Percentiles rank a stretch among this genome's conserved stretches.
These are phyloP conservation scores for Alternaria panax DNA, from an alignment of 2,329 filamentous ascomycete genomes.

Conservation along the genomic window DNA sequence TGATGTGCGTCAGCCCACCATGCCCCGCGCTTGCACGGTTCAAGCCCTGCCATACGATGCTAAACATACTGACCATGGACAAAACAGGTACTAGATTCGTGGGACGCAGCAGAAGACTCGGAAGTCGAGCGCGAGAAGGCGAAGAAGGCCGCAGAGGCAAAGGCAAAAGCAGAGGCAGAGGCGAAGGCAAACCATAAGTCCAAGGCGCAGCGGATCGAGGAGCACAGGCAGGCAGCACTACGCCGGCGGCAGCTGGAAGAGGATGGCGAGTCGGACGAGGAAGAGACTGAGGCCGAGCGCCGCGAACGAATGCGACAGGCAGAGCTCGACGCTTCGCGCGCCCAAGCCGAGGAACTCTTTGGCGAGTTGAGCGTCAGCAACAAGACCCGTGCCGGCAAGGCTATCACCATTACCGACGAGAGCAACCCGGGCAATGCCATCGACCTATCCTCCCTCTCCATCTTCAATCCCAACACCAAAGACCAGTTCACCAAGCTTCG, in stretches of 20 bases:
- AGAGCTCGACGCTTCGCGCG: conserved; percentile 88
- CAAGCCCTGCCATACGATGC: conserved; percentile 25
- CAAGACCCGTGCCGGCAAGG: conserved; percentile 70
- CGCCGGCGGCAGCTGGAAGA: conserved; percentile 65
- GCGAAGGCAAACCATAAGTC: conserved; percentile 90
- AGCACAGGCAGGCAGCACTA: conserved; percentile 69
- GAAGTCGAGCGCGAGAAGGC: conserved; percentile 96
- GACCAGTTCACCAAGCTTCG: conserved; percentile 82
- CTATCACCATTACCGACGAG: conserved; percentile 72
- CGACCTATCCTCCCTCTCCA: conserved; percentile 77
- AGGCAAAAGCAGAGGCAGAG: conserved; percentile 87
- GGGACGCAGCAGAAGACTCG: conserved; percentile 96
- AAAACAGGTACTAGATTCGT: conserved; percentile 85
- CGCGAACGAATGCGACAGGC: conserved; percentile 77
- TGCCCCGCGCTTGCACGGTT: conserved; percentile 24
- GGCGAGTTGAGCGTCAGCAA: conserved; percentile 75
- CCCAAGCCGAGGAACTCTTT: conserved; percentile 91
- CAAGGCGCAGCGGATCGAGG: conserved; percentile 84
- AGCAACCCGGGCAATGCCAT: conserved; percentile 79
- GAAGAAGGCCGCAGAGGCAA: conserved; percentile 82
- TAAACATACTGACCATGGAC: conserved; percentile 27
- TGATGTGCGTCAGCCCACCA: conserved; percentile 66
- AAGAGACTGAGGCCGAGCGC: conserved; percentile 75
- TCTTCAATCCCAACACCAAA: conserved; percentile 92
- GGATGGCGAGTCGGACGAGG: conserved; percentile 67